phyloP scores from a whole-genome alignment of 176 grass and related monocot species.

The Aegilops speltoides region DNA sequence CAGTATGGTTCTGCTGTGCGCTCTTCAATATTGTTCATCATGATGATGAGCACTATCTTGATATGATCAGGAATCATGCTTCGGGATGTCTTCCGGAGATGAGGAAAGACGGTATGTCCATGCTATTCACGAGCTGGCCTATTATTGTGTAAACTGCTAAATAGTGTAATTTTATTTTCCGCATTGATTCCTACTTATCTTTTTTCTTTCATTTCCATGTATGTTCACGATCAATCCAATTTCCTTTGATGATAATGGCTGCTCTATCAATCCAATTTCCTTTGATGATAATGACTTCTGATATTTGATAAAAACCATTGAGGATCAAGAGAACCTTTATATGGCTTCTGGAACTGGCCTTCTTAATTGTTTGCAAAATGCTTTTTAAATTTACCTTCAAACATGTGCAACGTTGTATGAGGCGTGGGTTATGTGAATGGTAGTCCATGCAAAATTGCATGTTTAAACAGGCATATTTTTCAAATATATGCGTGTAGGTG shows the following conservation, averaged over 20 bases:
- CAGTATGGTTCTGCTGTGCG: constrained; percentile 89
- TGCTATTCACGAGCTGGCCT: neutral
- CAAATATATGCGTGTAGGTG: no score
- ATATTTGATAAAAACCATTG: no score
- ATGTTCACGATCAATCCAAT: neutral
- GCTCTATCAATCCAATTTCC: no score
- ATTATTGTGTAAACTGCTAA: neutral
- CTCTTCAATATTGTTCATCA: constrained; percentile 85
- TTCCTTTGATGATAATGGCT: neutral
- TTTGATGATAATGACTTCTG: no score
- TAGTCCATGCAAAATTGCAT: no score
- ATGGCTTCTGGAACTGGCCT: no score
- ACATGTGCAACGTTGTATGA: no score
- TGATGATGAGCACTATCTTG: constrained; percentile 82
- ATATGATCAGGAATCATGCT: constrained; percentile 86
- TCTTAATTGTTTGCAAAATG: constrained; percentile 4
- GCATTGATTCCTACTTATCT: neutral
- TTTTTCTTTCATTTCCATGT: neutral
- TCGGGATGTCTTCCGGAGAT: constrained; percentile 74
- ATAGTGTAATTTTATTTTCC: neutral
- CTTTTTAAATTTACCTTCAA: neutral
- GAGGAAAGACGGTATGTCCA: constrained; percentile 75
- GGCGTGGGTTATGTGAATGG: no score
- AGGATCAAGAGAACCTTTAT: no score
- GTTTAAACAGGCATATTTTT: no score